Evolutionary conservation across 1,284 basidiomycete species (phyloP).

Genomic region (Leucoagaricus sp.): DNA sequence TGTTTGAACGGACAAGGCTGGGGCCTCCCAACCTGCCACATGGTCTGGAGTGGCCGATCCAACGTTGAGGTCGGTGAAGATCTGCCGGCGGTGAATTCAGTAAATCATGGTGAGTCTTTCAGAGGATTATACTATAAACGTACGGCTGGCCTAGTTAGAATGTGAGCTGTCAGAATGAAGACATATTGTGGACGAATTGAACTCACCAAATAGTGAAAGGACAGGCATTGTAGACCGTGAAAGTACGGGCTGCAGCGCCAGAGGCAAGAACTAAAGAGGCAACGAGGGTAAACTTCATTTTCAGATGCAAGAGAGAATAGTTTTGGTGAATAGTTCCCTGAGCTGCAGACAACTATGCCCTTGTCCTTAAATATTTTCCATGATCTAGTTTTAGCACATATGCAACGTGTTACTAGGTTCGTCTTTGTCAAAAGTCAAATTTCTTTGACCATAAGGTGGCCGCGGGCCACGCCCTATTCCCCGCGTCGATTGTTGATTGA

Average conservation of each 20-base stretch:
- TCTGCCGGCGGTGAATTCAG: too few species aligned
- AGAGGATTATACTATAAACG: too few species aligned
- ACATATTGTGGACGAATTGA: conserved; percentile 3
- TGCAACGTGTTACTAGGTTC: not conserved
- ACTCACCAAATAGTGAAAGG: conserved; percentile 46
- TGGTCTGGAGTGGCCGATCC: conserved; percentile 35
- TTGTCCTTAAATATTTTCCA: not conserved
- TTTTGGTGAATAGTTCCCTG: not conserved
- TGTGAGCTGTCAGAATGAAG: not conserved
- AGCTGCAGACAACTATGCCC: not conserved
- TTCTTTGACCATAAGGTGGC: not conserved
- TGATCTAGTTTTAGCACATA: not conserved
- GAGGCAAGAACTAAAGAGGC: conserved; percentile 17
- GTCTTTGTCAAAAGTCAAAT: not conserved
- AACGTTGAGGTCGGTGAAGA: conserved; percentile 44
- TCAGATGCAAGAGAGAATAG: not conserved
- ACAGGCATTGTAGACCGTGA: conserved; percentile 43
- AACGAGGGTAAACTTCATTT: conserved; percentile 6
- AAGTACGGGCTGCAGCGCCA: conserved; percentile 28
- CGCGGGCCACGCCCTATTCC: not conserved
- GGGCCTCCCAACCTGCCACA: conserved; percentile 46
- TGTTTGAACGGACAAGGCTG: conserved; percentile 32
- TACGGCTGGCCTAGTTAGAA: conserved; percentile 17
- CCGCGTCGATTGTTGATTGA: not conserved
- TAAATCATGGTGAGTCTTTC: too few species aligned